Evolutionary conservation across 768 basidiomycete genomes (phyloP).

Genomic region (Lenzites betulinus): DNA sequence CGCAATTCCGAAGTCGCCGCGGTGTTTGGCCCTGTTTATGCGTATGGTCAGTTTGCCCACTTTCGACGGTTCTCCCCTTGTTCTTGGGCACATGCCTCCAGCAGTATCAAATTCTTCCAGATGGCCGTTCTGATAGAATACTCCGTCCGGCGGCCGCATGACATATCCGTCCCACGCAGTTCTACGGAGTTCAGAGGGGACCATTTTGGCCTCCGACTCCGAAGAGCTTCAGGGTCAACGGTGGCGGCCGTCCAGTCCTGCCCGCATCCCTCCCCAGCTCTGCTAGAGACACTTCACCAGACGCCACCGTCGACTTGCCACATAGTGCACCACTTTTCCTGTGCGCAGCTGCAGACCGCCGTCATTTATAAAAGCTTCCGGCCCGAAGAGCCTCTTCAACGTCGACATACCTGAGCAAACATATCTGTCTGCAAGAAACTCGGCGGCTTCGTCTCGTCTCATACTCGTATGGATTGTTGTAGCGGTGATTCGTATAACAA

Average conservation of each 20-base stretch:
- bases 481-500: background rate
- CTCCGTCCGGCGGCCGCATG: background rate
- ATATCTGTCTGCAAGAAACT: background rate
- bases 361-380: too few relatives aligned
- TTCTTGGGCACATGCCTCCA: conserved; percentile 6
- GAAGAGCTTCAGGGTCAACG: too few relatives aligned
- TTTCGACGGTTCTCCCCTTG: background rate
- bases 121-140: conserved; percentile 7
- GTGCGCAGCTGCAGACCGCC: too few relatives aligned
- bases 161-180: background rate
- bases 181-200: background rate
- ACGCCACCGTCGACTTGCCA: background rate
- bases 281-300: background rate
- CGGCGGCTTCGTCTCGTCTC: background rate
- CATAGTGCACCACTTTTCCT: too few relatives aligned
- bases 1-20: too few relatives aligned
- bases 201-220: background rate
- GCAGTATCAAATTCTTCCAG: background rate
- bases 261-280: too few relatives aligned
- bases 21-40: conserved; percentile 10
- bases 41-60: conserved; percentile 4
- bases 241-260: too few relatives aligned
- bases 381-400: too few relatives aligned
- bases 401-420: background rate
- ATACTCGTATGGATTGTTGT: background rate